These are phyloP conservation scores for Metschnikowia peoriensis DNA, from an alignment of 805 yeast species.

Conservation along the genomic window DNA sequence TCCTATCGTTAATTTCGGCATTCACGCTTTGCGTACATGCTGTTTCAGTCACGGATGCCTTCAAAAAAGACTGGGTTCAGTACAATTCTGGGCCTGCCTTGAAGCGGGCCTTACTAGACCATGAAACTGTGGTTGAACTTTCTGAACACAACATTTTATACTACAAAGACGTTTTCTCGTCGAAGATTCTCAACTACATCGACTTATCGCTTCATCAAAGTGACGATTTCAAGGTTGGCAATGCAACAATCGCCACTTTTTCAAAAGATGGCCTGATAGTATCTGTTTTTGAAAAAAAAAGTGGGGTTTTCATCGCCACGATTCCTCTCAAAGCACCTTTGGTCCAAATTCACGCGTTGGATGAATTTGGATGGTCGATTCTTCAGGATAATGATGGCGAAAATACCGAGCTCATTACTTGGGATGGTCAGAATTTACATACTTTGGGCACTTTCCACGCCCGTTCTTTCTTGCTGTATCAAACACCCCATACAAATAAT, in stretches of 20 bases:
- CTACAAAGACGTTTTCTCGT: conserved; percentile 20
- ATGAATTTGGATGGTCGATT: conserved; percentile 5
- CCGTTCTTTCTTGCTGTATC: conserved; percentile 2
- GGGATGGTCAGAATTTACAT: conserved; percentile 5
- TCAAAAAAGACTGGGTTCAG: conserved; percentile 53
- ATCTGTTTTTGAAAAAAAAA: conserved; percentile 11
- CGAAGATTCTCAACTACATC: conserved; percentile 28
- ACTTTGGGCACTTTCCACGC: conserved; percentile 6
- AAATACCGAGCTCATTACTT: conserved; percentile 6
- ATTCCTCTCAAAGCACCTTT: conserved; percentile 7
- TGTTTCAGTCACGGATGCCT: conserved; percentile 42
- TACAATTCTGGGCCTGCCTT: conserved; percentile 42
- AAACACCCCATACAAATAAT: not conserved
- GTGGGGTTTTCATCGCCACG: conserved; percentile 12
- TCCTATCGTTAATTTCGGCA: not conserved
- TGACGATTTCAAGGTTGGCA: conserved; percentile 9
- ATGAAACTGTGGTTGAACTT: conserved; percentile 21
- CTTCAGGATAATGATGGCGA: conserved; percentile 1
- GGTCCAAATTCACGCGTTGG: not conserved
- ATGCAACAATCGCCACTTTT: conserved; percentile 9
- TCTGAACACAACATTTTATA: conserved; percentile 24
- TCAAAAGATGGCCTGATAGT: conserved; percentile 5
- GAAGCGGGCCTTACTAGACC: conserved; percentile 13
- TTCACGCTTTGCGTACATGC: conserved; percentile 1
- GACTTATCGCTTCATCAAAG: conserved; percentile 20